Evolutionary conservation across 495 filamentous ascomycete genomes (phyloP).

Genomic region (Poronia punctata): DNA sequence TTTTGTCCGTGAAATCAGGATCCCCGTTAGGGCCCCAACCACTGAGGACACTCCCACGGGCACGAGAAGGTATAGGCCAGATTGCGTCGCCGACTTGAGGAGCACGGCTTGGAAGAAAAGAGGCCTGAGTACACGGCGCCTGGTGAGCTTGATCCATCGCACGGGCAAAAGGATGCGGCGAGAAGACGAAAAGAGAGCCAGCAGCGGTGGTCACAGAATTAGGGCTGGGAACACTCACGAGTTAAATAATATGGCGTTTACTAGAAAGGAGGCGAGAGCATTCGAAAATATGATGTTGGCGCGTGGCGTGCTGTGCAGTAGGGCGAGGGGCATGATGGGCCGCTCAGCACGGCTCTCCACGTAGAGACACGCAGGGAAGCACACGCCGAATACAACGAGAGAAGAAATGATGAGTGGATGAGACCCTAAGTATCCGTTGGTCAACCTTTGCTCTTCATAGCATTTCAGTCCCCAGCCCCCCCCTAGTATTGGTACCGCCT

Average conservation of each 20-base stretch:
- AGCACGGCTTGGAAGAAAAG: conserved; percentile 78
- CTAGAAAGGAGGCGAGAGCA: conserved; percentile 54
- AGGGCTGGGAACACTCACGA: conserved; percentile 29
- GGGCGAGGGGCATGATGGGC: conserved; percentile 65
- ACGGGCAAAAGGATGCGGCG: not conserved
- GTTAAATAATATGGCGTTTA: conserved; percentile 71
- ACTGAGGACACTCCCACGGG: conserved; percentile 51
- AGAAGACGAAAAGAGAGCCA: not conserved
- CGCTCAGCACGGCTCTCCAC: conserved; percentile 54
- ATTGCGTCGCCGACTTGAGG: conserved; percentile 60
- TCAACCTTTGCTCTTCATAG: not conserved
- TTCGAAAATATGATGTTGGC: conserved; percentile 65
- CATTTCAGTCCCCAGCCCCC: no score
- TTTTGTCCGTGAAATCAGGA: conserved; percentile 61
- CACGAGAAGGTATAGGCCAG: conserved; percentile 62
- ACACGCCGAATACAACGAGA: conserved; percentile 48
- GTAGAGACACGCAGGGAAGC: conserved; percentile 52
- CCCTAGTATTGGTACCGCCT: no score
- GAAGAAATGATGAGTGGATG: conserved; percentile 63
- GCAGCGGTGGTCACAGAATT: no score
- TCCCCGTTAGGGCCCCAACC: conserved; percentile 57
- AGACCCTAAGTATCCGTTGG: conserved; percentile 38
- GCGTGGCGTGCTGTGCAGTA: conserved; percentile 53
- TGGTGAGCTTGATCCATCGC: no score
- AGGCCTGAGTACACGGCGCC: conserved; percentile 43